phyloP scores from a whole-genome alignment of 2,329 filamentous ascomycete species.

The Talaromyces amestolkiae region DNA sequence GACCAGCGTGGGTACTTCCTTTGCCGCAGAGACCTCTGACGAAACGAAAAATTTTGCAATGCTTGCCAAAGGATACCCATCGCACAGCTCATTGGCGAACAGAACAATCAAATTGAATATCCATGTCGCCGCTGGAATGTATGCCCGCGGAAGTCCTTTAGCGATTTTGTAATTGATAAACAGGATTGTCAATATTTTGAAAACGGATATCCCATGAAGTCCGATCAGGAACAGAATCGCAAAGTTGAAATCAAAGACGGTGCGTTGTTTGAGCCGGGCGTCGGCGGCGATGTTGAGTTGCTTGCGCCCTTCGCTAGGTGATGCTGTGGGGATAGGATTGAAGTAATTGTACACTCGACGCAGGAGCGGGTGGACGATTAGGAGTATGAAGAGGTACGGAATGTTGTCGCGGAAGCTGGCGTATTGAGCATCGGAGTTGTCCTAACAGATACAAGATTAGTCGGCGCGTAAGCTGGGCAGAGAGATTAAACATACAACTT shows the following conservation, averaged over 20 bases:
- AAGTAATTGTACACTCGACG: conserved; percentile 67
- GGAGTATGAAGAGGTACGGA: conserved; percentile 71
- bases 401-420: conserved; percentile 79
- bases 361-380: conserved; percentile 75
- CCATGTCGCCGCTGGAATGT: conserved; percentile 78
- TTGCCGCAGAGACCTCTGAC: conserved; percentile 34
- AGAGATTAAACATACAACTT: conserved; percentile 63
- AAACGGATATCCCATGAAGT: conserved; percentile 78
- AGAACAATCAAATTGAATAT: conserved; percentile 79
- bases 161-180: conserved; percentile 78
- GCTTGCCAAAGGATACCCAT: conserved; percentile 70
- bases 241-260: conserved; percentile 80
- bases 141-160: conserved; percentile 65
- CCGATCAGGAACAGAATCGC: conserved; percentile 73
- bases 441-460: conserved; percentile 48
- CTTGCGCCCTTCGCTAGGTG: conserved; percentile 10
- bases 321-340: conserved; percentile 30
- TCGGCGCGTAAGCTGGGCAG: neutral
- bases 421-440: conserved; percentile 89
- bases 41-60: conserved; percentile 56
- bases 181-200: conserved; percentile 79
- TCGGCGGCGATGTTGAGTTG: conserved; percentile 44
- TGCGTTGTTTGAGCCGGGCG: conserved; percentile 64
- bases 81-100: conserved; percentile 83
- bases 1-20: conserved; percentile 49